phyloP scores from a whole-genome alignment of 805 yeast genomes.

The Saccharomycopsis olivae region DNA sequence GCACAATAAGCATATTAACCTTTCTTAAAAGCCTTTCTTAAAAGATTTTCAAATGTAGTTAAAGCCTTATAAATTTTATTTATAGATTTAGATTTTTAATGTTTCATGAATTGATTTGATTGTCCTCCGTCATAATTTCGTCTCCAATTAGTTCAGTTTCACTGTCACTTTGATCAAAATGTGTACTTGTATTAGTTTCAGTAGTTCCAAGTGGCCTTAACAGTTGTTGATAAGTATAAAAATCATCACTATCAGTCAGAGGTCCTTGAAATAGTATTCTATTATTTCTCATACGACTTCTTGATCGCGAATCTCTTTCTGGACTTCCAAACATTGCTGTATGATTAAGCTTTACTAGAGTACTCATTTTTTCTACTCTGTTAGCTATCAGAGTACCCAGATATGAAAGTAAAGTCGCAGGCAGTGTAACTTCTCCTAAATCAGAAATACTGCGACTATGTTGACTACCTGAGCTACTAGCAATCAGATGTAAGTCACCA shows the following conservation, averaged over 20 bases:
- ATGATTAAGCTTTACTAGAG: background rate
- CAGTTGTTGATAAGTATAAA: constrained; percentile 1
- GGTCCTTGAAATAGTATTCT: background rate
- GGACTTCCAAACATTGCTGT: background rate
- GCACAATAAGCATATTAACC: too few relatives aligned
- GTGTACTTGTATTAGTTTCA: too few relatives aligned
- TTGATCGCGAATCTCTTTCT: background rate
- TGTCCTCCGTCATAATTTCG: too few relatives aligned
- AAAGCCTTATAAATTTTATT: too few relatives aligned
- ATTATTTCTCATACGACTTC: background rate
- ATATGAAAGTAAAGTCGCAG: background rate
- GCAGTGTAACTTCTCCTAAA: background rate
- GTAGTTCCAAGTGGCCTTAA: background rate
- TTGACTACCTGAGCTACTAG: background rate
- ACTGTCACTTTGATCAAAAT: too few relatives aligned
- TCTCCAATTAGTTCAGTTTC: too few relatives aligned
- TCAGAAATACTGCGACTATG: background rate
- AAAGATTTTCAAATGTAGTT: too few relatives aligned
- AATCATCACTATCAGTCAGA: background rate
- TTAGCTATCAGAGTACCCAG: too few relatives aligned
- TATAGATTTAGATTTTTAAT: too few relatives aligned
- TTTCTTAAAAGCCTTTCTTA: background rate
- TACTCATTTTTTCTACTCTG: background rate
- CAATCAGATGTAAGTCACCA: background rate
- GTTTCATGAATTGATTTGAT: too few relatives aligned